Base-by-base conservation (phyloP, 257 asterid genomes). In the Verbascum thapsus region DNA sequence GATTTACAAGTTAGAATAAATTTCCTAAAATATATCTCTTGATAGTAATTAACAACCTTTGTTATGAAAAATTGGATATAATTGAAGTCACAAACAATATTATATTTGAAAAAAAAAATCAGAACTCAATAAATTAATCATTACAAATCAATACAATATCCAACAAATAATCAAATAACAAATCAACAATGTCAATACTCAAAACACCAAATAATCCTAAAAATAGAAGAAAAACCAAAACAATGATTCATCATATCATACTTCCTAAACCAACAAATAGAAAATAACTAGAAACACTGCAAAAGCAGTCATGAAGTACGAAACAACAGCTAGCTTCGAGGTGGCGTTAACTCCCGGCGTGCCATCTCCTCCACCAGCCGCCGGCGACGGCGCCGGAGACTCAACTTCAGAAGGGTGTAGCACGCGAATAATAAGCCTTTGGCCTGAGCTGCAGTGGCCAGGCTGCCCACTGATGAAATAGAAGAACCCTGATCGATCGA, bases 401-500 rank as follows among this genome's bases (percentile, higher is more conserved):
- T 57, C 73, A 4, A 20, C 64, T 13, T 76, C 79, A 0, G 76
- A 52, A 0, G 82, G 86, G 40, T 90, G 97, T 82, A 87, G 74
- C 39, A 87, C 95, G 0, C 84, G 87, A 53, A 90, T 17, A 11
- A 81, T 79, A 10, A 90, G 72, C 73, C 83, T 72, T 16, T 87
- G 95, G 47, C 95, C 96, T 0, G 76, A 47, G 5, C 58, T 66
- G 76, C 95, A 90, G 74, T 90, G 91, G 9, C 68, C 81, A 1
- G 76, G 68, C 45, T 64, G 49, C 13, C 96, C 96, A 62, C 97
- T 87, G 32, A 90, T 85, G 88, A 90, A 90, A 40, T 81, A 83
- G 74, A 78, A 85, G 47, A 74, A 67, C 10, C 90, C 97, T 0
- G 95, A 41, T 0, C 78, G 76, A 23, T 73, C 77, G 12, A 90